phyloP scores from a whole-genome alignment of 1,284 basidiomycete species.

The Spongiforma sp. region DNA sequence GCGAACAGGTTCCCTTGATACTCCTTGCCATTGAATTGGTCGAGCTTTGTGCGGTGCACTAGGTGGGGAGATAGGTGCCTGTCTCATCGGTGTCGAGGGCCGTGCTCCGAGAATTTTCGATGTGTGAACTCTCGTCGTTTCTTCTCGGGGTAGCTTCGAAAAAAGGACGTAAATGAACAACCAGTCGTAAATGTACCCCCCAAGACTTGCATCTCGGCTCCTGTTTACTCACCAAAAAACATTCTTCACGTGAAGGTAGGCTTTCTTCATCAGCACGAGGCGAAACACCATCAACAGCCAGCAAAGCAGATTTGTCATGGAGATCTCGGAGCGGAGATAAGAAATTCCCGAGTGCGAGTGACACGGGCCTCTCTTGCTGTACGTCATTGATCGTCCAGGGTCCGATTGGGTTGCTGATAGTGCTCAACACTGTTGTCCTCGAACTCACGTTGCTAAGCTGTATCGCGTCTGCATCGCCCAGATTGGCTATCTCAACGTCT shows the following conservation, averaged over 20 bases:
- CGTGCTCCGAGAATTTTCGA: slow-evolving; percentile 3
- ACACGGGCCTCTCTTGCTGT: slow-evolving; percentile 19
- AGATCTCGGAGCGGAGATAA: slow-evolving; percentile 51
- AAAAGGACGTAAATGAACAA: slow-evolving; percentile 5
- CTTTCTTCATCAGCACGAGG: slow-evolving; percentile 26
- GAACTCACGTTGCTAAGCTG: slow-evolving; percentile 13
- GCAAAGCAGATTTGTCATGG: slow-evolving; percentile 3
- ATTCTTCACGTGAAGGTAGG: slow-evolving; percentile 7
- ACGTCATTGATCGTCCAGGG: slow-evolving; percentile 23
- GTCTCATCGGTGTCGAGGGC: slow-evolving; percentile 30
- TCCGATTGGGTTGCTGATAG: slow-evolving; percentile 5
- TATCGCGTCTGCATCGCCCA: slow-evolving; percentile 2
- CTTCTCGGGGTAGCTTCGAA: slow-evolving; percentile 16
- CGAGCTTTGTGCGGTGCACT: slow-evolving; percentile 32
- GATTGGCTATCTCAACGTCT: slow-evolving; percentile 15
- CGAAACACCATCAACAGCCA: slow-evolving; percentile 5
- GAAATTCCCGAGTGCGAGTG: slow-evolving; percentile 49
- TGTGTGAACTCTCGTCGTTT: neutral
- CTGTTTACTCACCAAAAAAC: slow-evolving; percentile 26
- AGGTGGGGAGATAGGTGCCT: slow-evolving; percentile 25
- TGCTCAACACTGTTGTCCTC: neutral
- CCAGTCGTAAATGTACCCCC: slow-evolving; percentile 7
- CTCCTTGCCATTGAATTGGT: slow-evolving; percentile 16
- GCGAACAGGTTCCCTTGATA: slow-evolving; percentile 13
- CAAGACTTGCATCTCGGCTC: slow-evolving; percentile 2